Evolutionary conservation across 495 filamentous ascomycete genomes (phyloP).

Genomic region (Delitschia confertaspora): DNA sequence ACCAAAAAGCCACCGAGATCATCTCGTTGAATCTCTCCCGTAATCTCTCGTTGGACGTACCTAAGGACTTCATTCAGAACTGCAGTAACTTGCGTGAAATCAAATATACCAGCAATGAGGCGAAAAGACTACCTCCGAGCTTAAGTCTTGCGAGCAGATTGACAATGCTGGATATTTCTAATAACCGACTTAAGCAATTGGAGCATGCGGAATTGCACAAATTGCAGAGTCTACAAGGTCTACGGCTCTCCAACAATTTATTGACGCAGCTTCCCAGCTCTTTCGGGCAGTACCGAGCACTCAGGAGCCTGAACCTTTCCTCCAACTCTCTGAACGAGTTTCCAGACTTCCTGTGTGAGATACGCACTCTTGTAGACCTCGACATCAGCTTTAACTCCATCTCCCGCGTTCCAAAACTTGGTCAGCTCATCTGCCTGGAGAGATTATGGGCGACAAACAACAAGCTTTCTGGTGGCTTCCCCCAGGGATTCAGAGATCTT

Average conservation of each 20-base stretch:
- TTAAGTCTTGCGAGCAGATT: conserved; percentile 71
- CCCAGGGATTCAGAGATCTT: conserved; percentile 58
- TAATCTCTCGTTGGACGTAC: conserved; percentile 86
- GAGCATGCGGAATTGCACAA: conserved; percentile 70
- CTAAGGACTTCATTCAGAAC: conserved; percentile 91
- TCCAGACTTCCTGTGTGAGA: conserved; percentile 69
- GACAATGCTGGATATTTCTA: conserved; percentile 86
- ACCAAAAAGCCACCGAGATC: conserved; percentile 84
- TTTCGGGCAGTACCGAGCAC: conserved; percentile 64
- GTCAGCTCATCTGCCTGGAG: conserved; percentile 67
- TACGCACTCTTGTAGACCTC: conserved; percentile 79
- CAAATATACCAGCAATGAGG: conserved; percentile 87
- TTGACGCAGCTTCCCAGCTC: conserved; percentile 66
- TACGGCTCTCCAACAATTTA: conserved; percentile 89
- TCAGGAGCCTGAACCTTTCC: conserved; percentile 79
- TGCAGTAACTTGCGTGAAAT: conserved; percentile 90
- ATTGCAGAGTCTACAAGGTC: conserved; percentile 66
- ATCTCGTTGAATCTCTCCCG: conserved; percentile 87
- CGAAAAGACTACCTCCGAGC: conserved; percentile 74
- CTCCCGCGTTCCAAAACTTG: conserved; percentile 64
- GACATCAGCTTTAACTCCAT: conserved; percentile 97
- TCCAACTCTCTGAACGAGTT: conserved; percentile 85
- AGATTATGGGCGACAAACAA: conserved; percentile 95
- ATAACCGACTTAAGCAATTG: conserved; percentile 80
- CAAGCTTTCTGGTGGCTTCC: conserved; percentile 62